Evolutionary conservation across 2,329 filamentous ascomycete species (phyloP), one percentile per base, ranked within the genome.

Genomic region (Alternaria tenuissima): DNA sequence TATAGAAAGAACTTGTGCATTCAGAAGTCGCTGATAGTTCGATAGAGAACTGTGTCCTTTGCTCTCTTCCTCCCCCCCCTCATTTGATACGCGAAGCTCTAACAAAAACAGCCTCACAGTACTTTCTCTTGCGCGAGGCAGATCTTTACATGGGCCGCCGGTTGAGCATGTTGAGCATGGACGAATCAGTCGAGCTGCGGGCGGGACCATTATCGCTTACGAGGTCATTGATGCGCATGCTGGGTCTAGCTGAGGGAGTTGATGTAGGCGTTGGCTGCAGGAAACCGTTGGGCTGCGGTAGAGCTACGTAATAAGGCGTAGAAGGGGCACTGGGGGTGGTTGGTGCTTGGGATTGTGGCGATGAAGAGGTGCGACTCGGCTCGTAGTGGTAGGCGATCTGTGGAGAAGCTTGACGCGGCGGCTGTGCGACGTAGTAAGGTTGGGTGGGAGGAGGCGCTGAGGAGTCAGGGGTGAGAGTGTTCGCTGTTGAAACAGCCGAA

Each of bases 401-500:
- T 36, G 80, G 80, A 41, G 79, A 81, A n/a, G 69, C 67, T 64
- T 79, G 77, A 55, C 79, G 76, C 24, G 77, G 77, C 26, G 77
- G 77, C 54, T 75, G 75, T 14, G 73, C 60, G 52, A 71, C 66
- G 66, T 81, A 80, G 69, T 82, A 82, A 30, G 80, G 79, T 55
- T 78, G 75, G 51, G 75, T 72, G 39, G 71, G 72, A 9, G 72
- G 73, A 48, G 76, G 74, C 22, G 73, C 75, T 55, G 77, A 74
- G 47, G 79, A 72, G 68, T 80, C 81, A 5, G 79, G 77, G 18
- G 76, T 67, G 62, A 71, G 70, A 49, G 80, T 80, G 57, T 78
- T 79, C 66, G 79, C 77, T 77, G 79, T 81, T 76, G 79, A 80
- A 72, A 78, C 79, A 76, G 76, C 76, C 65, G 77, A 75, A 64